These are phyloP conservation scores for Rubia balearica DNA, from an alignment of 305 asterid genomes.

Conservation along the genomic window DNA sequence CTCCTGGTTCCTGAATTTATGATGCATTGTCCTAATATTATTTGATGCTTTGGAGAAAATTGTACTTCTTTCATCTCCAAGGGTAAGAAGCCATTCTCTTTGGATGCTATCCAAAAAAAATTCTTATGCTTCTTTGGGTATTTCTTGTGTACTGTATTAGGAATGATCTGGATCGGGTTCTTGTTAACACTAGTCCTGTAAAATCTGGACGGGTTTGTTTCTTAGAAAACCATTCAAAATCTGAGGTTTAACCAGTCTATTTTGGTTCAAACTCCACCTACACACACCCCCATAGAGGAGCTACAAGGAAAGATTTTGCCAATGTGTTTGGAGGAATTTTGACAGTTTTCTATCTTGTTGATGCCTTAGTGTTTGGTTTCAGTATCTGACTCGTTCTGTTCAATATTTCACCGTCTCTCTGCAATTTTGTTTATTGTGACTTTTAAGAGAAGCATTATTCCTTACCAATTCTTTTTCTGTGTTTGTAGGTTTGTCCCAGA, in stretches of 20 bases:
- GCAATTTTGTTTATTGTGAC: not conserved
- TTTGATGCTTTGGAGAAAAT: not conserved
- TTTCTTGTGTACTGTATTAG: not conserved
- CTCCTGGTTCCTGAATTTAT: not conserved
- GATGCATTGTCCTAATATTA: not conserved
- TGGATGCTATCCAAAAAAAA: too few species aligned
- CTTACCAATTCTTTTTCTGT: constrained; percentile 2
- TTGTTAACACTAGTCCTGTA: not conserved
- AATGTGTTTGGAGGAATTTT: constrained; percentile 14
- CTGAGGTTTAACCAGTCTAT: not conserved
- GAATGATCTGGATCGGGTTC: not conserved
- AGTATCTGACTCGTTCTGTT: constrained; percentile 7
- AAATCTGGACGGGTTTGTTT: not conserved
- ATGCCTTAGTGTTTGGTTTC: constrained; percentile 20
- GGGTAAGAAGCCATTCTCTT: too few species aligned
- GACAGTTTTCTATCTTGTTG: constrained; percentile 18
- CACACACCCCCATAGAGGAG: too few species aligned
- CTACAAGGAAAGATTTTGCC: too few species aligned
- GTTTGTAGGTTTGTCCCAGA: constrained; percentile 53
- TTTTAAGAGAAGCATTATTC: not conserved
- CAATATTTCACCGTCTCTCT: not conserved
- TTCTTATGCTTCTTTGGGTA: not conserved
- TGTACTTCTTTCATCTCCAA: not conserved
- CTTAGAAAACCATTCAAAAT: not conserved
- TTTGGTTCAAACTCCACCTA: not conserved